Evolutionary conservation across 2,329 filamentous ascomycete genomes (phyloP).

Genomic region (Verticillium zaregamsianum): DNA sequence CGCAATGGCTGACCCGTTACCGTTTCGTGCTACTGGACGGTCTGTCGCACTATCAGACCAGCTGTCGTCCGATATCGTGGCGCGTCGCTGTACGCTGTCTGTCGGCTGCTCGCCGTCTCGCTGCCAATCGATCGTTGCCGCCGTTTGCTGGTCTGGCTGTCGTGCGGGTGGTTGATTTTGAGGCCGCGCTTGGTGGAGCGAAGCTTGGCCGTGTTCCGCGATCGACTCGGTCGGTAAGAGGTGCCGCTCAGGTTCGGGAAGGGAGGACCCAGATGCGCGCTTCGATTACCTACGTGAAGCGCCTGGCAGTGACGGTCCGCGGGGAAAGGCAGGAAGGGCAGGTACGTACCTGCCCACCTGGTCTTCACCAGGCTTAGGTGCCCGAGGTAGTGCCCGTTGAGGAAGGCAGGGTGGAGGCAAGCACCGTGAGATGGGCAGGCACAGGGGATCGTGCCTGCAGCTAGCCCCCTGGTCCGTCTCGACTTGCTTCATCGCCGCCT

Average conservation of each 20-base stretch:
- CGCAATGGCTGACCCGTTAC: neutral
- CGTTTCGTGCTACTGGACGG: neutral
- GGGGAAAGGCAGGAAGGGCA: neutral
- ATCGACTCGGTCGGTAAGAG: neutral
- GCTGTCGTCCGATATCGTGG: neutral
- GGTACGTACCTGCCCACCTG: too few relatives aligned
- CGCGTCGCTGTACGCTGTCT: neutral
- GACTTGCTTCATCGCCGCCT: slow-evolving; percentile 33
- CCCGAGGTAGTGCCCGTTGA: neutral
- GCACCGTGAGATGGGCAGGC: slow-evolving; percentile 5
- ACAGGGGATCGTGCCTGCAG: neutral
- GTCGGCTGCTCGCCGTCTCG: neutral
- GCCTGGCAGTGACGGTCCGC: too few relatives aligned
- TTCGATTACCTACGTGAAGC: neutral
- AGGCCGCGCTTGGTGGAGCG: neutral
- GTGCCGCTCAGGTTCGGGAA: too few relatives aligned
- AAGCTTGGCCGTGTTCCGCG: neutral
- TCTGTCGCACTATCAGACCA: neutral
- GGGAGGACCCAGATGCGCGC: neutral
- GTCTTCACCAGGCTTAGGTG: too few relatives aligned
- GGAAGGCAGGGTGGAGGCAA: neutral
- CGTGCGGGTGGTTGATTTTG: neutral
- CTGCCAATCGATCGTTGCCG: neutral
- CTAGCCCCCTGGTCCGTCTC: slow-evolving; percentile 8
- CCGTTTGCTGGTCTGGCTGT: neutral